These are phyloP conservation scores for Royoungia palumana DNA, from an alignment of 768 basidiomycete genomes.

Conservation along the genomic window DNA sequence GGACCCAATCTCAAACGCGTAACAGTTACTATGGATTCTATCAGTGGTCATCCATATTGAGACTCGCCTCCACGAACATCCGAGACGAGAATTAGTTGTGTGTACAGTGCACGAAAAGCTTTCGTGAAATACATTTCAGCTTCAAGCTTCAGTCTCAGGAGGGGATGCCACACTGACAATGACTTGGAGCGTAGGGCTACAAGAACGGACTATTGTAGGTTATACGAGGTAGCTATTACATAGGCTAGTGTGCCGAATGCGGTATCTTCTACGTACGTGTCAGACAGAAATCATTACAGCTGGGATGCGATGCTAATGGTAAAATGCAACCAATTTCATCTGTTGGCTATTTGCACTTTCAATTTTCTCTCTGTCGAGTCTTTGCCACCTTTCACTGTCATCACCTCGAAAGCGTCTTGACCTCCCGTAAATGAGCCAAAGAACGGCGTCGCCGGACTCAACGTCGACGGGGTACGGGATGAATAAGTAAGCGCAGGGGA, in stretches of 20 bases:
- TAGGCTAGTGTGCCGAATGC: slow-evolving; percentile 2
- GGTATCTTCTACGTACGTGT: slow-evolving; percentile 8
- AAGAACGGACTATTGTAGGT: slow-evolving; percentile 3
- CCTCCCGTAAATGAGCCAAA: slow-evolving; percentile 51
- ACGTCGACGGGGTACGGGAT: slow-evolving; percentile 58
- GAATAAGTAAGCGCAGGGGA: slow-evolving; percentile 70
- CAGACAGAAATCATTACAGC: slow-evolving; percentile 6
- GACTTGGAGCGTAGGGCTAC: no score
- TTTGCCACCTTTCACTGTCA: slow-evolving; percentile 22
- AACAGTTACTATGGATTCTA: no score
- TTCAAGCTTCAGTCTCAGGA: no score
- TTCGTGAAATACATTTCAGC: no score
- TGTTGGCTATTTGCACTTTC: slow-evolving; percentile 17
- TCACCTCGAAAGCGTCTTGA: slow-evolving; percentile 32
- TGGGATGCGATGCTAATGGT: background rate
- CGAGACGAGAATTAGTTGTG: no score
- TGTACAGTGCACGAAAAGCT: no score
- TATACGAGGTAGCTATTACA: slow-evolving; percentile 1
- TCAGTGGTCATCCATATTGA: no score
- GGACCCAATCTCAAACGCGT: no score
- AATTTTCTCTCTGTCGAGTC: slow-evolving; percentile 23
- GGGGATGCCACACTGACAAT: no score
- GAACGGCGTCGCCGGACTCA: slow-evolving; percentile 72
- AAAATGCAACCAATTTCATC: slow-evolving; percentile 6
- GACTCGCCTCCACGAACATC: no score